Conservation (phyloP, 176 grass and related monocot genomes). For the Aegilops bicornis region DNA sequence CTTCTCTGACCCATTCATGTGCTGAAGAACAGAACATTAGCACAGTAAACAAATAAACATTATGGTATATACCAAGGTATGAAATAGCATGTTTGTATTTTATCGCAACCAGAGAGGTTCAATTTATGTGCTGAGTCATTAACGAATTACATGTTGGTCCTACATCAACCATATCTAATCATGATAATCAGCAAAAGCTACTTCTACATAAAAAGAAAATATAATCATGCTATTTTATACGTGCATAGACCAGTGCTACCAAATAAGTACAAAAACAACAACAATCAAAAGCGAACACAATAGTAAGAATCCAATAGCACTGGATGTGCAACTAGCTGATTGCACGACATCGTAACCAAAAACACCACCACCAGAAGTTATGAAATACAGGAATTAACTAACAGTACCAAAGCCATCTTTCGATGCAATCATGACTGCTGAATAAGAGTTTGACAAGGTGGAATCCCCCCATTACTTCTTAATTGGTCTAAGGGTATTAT, state of each 20-base stretch:
- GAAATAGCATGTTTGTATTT: not conserved
- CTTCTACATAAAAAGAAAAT: not conserved
- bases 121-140: not conserved
- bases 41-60: slow-evolving; percentile 16
- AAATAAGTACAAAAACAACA: slow-evolving; percentile 21
- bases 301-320: not conserved
- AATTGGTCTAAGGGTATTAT: not conserved
- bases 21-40: slow-evolving; percentile 45
- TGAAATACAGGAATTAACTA: not conserved
- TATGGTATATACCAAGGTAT: not conserved
- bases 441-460: not conserved
- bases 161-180: slow-evolving; percentile 10
- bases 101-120: not conserved
- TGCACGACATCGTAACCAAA: not conserved
- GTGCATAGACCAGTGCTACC: not conserved
- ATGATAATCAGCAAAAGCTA: slow-evolving; percentile 6
- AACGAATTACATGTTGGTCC: not conserved
- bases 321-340: not conserved
- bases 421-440: not conserved
- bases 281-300: not conserved
- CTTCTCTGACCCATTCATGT: slow-evolving; percentile 97
- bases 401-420: slow-evolving; percentile 8
- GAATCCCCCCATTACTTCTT: not conserved
- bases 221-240: not conserved
- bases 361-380: not conserved